These are phyloP conservation scores for Penicillium olsonii DNA, from an alignment of 2,329 filamentous ascomycete genomes.

Conservation along the genomic window DNA sequence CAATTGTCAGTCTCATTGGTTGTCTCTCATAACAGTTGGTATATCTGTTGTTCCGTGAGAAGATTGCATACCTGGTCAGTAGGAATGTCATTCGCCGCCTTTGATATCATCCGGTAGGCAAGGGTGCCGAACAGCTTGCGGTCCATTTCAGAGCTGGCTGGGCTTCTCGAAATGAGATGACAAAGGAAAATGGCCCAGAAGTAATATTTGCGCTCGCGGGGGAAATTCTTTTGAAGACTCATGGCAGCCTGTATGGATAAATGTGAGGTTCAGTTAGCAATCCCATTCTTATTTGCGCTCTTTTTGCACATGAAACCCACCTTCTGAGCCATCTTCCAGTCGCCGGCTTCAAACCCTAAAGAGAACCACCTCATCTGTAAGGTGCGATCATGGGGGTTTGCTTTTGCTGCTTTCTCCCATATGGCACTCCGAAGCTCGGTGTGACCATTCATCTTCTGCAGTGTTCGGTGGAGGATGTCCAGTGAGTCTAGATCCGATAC, in stretches of 20 bases:
- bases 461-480: constrained; percentile 44
- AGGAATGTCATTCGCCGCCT: constrained; percentile 48
- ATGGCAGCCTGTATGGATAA: constrained; percentile 45
- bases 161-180: constrained; percentile 42
- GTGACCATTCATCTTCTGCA: constrained; percentile 38
- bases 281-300: not conserved
- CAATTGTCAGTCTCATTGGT: constrained; percentile 7
- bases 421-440: constrained; percentile 37
- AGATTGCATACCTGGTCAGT: constrained; percentile 42
- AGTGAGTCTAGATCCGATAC: constrained; percentile 49
- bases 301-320: constrained; percentile 31
- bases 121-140: constrained; percentile 52
- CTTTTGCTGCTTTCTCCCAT: constrained; percentile 51
- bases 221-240: constrained; percentile 52
- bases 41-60: not conserved
- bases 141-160: constrained; percentile 42
- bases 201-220: constrained; percentile 49
- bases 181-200: constrained; percentile 53
- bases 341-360: constrained; percentile 41
- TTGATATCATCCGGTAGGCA: constrained; percentile 52
- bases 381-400: constrained; percentile 45
- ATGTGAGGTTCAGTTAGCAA: constrained; percentile 1
- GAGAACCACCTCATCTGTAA: constrained; percentile 50
- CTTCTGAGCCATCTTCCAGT: constrained; percentile 53
- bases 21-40: not conserved